Conservation (phyloP, 306 rosid genomes). For the Prunus armeniaca region DNA sequence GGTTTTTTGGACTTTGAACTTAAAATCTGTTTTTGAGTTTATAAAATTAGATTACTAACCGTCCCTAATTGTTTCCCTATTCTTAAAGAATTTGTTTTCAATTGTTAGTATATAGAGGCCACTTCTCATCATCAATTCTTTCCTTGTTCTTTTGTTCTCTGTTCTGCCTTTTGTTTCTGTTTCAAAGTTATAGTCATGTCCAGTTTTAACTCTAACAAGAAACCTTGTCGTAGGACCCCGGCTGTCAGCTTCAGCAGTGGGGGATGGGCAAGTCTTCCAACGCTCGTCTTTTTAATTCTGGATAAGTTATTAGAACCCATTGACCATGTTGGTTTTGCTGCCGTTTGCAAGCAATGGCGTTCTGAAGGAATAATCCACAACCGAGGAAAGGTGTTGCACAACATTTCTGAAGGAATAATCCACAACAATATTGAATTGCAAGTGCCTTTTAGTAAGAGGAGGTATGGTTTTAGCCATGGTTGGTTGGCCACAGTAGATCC, state of each 20-base stretch:
- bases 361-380: background rate
- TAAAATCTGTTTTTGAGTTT: too few relatives aligned
- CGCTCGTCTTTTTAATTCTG: background rate
- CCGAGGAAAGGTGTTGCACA: background rate
- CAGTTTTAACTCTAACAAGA: too few relatives aligned
- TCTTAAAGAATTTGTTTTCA: too few relatives aligned
- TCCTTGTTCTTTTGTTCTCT: too few relatives aligned
- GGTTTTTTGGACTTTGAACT: too few relatives aligned
- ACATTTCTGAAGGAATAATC: background rate
- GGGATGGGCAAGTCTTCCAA: background rate
- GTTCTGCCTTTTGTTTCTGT: too few relatives aligned
- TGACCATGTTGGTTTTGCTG: background rate
- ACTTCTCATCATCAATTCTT: too few relatives aligned
- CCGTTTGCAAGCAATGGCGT: background rate
- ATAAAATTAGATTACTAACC: too few relatives aligned
- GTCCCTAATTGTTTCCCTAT: too few relatives aligned
- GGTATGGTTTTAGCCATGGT: background rate
- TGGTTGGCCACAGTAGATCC: background rate
- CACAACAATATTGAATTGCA: background rate
- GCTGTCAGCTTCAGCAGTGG: background rate
- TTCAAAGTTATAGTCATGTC: too few relatives aligned
- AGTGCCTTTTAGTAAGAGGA: background rate
- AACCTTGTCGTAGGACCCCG: background rate
- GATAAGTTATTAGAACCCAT: background rate
- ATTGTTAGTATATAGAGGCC: too few relatives aligned